A percentile compares a stretch with the other conserved stretches of the same genome.
phyloP scores from a whole-genome alignment of 78 protist genomes.

The Dictyostelium capitatum region DNA sequence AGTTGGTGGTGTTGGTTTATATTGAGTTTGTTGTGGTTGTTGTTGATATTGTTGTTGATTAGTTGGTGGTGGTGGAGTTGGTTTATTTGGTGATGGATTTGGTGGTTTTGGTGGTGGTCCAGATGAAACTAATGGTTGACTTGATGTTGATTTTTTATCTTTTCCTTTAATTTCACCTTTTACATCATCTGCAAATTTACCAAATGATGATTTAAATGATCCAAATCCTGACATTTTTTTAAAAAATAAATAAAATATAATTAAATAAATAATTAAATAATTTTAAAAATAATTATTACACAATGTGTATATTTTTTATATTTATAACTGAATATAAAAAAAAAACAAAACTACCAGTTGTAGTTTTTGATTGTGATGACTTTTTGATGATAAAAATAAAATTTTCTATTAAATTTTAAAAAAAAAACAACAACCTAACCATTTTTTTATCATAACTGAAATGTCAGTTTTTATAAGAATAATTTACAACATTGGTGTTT shows the following conservation, averaged over 20 bases:
- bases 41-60: constrained; percentile 6
- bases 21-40: neutral
- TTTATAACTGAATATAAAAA: too few relatives aligned
- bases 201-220: constrained; percentile 18
- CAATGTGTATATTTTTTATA: too few relatives aligned
- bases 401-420: too few relatives aligned
- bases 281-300: too few relatives aligned
- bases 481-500: too few relatives aligned
- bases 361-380: too few relatives aligned
- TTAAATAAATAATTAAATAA: neutral
- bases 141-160: neutral
- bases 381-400: too few relatives aligned
- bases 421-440: too few relatives aligned
- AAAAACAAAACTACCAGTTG: too few relatives aligned
- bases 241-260: neutral
- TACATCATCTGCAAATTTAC: constrained; percentile 11
- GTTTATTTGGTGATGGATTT: neutral
- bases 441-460: too few relatives aligned
- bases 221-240: constrained; percentile 27
- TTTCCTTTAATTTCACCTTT: neutral
- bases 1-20: neutral
- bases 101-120: constrained; percentile 23
- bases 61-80: neutral
- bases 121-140: constrained; percentile 1
- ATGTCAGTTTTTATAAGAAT: too few relatives aligned